A percentile compares a stretch with the other conserved stretches of the same genome.
Evolutionary conservation across 1,284 basidiomycete species (phyloP).

Genomic region (Puccinia coronata): DNA sequence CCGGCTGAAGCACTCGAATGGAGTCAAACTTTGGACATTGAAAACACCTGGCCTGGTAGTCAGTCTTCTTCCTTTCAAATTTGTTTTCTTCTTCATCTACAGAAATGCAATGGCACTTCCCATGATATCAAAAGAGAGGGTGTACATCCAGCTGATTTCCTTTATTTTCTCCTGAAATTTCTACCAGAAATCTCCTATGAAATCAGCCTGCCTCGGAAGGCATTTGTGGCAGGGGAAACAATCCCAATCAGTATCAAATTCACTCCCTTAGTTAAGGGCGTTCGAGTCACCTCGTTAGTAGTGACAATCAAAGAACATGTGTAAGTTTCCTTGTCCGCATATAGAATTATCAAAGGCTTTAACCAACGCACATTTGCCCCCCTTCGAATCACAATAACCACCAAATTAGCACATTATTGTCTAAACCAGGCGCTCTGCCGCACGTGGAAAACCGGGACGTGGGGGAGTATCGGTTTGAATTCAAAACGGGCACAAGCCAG

Average conservation of each 20-base stretch:
- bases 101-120: too few species aligned
- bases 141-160: not conserved
- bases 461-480: constrained; percentile 29
- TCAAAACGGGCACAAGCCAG: constrained; percentile 19
- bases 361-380: not conserved
- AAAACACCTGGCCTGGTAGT: constrained; percentile 91
- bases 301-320: constrained; percentile 73
- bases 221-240: constrained; percentile 83
- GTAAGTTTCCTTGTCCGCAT: constrained; percentile 21
- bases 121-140: not conserved
- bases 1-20: constrained; percentile 82
- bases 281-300: constrained; percentile 69
- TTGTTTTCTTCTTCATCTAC: not conserved
- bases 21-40: constrained; percentile 85
- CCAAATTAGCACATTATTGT: not conserved
- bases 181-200: constrained; percentile 55
- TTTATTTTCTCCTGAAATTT: not conserved
- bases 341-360: not conserved
- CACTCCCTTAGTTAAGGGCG: constrained; percentile 80
- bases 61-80: not conserved
- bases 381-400: not conserved
- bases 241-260: constrained; percentile 81
- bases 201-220: constrained; percentile 63
- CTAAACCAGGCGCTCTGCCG: constrained; percentile 23
- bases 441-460: constrained; percentile 47